phyloP scores from a whole-genome alignment of 2,329 filamentous ascomycete genomes.

The Decorospora gaudefroyi region DNA sequence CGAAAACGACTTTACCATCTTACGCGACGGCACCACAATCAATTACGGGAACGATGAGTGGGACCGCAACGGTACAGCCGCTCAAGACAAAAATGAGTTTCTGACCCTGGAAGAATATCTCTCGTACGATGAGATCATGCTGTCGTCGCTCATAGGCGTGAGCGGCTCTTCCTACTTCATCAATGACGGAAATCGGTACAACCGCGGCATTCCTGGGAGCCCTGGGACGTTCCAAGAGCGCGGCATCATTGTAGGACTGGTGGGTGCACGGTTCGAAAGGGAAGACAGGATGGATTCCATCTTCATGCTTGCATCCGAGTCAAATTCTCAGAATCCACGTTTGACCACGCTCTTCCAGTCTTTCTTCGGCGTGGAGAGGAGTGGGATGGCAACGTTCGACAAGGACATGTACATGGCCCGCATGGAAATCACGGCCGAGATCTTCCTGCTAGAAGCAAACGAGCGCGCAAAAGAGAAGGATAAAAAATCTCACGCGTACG shows the following conservation, averaged over 20 bases:
- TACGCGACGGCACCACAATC: conserved; percentile 4
- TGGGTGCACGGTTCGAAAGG: conserved; percentile 13
- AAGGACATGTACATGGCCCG: conserved; percentile 8
- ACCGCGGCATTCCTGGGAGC: neutral
- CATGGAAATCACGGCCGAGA: conserved; percentile 10
- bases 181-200: conserved; percentile 11
- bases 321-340: conserved; percentile 2
- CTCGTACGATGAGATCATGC: conserved; percentile 16
- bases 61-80: conserved; percentile 12
- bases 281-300: conserved; percentile 9
- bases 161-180: conserved; percentile 11
- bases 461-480: conserved; percentile 5
- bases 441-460: conserved; percentile 12
- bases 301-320: neutral
- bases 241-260: conserved; percentile 11
- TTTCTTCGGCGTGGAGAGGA: conserved; percentile 2
- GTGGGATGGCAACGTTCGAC: conserved; percentile 4
- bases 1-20: conserved; percentile 2
- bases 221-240: conserved; percentile 7
- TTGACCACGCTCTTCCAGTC: neutral
- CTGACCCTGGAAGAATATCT: conserved; percentile 7
- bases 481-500: conserved; percentile 7
- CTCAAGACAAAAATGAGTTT: conserved; percentile 6
- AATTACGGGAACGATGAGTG: conserved; percentile 1
- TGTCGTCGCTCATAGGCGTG: conserved; percentile 9